Percentiles rank a stretch among this genome's conserved stretches.
Evolutionary conservation across 2,329 filamentous ascomycete species (phyloP).

Genomic region (Pyrenochaeta sp.): DNA sequence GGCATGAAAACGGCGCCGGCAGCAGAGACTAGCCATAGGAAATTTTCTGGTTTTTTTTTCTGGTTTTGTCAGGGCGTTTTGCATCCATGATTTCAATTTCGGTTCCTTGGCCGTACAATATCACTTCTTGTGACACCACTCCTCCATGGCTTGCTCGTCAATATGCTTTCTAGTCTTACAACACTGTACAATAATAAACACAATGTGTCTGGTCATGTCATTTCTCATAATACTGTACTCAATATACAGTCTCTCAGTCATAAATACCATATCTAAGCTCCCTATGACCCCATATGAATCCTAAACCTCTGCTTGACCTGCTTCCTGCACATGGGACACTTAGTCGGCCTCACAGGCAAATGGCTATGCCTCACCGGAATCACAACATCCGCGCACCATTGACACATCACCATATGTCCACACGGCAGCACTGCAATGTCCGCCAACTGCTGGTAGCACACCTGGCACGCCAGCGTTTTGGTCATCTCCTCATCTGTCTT

Average conservation of each 20-base stretch:
- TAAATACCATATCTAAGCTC: too few relatives aligned
- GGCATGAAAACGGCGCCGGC: not conserved
- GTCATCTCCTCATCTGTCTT: slow-evolving; percentile 60
- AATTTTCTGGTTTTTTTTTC: not conserved
- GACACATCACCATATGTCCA: slow-evolving; percentile 64
- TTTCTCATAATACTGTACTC: not conserved
- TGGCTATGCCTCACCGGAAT: slow-evolving; percentile 55
- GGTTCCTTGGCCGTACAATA: too few relatives aligned
- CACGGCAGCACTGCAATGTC: slow-evolving; percentile 63
- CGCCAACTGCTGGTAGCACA: slow-evolving; percentile 62
- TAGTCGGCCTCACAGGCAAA: slow-evolving; percentile 48
- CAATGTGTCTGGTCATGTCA: not conserved
- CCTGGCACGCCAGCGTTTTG: slow-evolving; percentile 60
- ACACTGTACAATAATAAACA: not conserved
- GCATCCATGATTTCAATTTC: not conserved
- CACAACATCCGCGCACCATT: slow-evolving; percentile 63
- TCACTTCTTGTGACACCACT: too few relatives aligned
- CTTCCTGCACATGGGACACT: slow-evolving; percentile 59
- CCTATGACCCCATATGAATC: slow-evolving; percentile 38
- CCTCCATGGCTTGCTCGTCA: not conserved
- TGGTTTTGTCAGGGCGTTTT: not conserved
- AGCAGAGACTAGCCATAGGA: too few relatives aligned
- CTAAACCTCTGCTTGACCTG: slow-evolving; percentile 55
- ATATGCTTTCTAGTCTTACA: not conserved
- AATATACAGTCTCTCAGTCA: not conserved